Evolutionary conservation across 768 basidiomycete species (phyloP).

Genomic region (Coprinopsis sp.): DNA sequence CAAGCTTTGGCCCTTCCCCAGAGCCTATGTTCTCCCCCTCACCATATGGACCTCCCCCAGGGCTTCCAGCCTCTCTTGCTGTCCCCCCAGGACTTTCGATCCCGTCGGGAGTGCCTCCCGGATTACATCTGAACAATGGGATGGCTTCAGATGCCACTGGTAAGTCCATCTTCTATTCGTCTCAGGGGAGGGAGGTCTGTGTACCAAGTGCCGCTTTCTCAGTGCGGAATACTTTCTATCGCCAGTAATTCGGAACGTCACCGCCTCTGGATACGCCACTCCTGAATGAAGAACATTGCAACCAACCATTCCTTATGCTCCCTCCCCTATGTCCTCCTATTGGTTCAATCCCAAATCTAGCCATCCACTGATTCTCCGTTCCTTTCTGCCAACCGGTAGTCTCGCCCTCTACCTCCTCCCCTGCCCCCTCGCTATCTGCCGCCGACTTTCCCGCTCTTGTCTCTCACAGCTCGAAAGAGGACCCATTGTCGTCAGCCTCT

Average conservation of each 20-base stretch:
- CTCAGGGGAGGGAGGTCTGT: slow-evolving; percentile 80
- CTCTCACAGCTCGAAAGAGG: slow-evolving; percentile 26
- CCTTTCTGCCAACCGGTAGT: slow-evolving; percentile 35
- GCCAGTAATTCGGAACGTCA: slow-evolving; percentile 51
- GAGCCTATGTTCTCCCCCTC: slow-evolving; percentile 30
- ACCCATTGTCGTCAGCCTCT: background rate
- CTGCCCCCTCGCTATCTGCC: slow-evolving; percentile 54
- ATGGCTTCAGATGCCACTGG: slow-evolving; percentile 43
- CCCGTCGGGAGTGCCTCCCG: slow-evolving; percentile 28
- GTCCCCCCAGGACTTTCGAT: slow-evolving; percentile 45
- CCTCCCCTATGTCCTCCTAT: slow-evolving; percentile 39
- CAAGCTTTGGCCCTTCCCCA: slow-evolving; percentile 48
- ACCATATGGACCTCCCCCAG: slow-evolving; percentile 63
- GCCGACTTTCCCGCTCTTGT: slow-evolving; percentile 76
- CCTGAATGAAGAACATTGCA: slow-evolving; percentile 23
- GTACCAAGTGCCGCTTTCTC: slow-evolving; percentile 86
- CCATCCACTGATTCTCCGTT: slow-evolving; percentile 49
- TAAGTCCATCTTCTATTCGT: slow-evolving; percentile 55
- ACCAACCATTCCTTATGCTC: slow-evolving; percentile 28
- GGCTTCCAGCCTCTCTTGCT: slow-evolving; percentile 44
- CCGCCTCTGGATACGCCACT: slow-evolving; percentile 28
- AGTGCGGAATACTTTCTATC: slow-evolving; percentile 80
- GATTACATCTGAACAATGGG: slow-evolving; percentile 15
- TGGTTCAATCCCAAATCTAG: slow-evolving; percentile 44
- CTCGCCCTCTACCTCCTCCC: slow-evolving; percentile 34